Conservation (phyloP, 495 filamentous ascomycete genomes). For the Oleoguttula mirabilis region DNA sequence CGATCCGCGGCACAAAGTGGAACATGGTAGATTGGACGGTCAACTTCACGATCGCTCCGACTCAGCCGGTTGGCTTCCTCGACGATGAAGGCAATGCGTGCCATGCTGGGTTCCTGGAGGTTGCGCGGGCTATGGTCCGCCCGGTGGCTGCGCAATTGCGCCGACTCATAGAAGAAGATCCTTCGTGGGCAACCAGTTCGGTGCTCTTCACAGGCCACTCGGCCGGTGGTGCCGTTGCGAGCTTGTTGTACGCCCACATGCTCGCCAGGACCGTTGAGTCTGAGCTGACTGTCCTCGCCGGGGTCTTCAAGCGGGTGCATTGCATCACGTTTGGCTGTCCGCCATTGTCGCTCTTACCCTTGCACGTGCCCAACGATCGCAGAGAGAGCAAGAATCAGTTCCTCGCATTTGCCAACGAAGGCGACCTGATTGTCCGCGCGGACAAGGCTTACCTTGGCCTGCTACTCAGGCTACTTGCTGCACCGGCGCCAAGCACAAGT, state of each 20-base stretch:
- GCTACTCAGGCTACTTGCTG: slow-evolving; percentile 56
- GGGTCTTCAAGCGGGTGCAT: slow-evolving; percentile 61
- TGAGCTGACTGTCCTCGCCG: slow-evolving; percentile 54
- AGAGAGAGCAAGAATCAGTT: slow-evolving; percentile 48
- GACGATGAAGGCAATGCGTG: slow-evolving; percentile 66
- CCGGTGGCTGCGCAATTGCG: slow-evolving; percentile 58
- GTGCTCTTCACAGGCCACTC: slow-evolving; percentile 76
- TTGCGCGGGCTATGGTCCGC: slow-evolving; percentile 61
- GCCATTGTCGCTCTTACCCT: slow-evolving; percentile 56
- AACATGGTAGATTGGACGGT: slow-evolving; percentile 77
- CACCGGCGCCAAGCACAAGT: slow-evolving; percentile 39
- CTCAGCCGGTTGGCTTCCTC: slow-evolving; percentile 51
- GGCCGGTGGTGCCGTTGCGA: slow-evolving; percentile 69
- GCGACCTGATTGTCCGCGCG: slow-evolving; percentile 65
- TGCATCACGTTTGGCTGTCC: slow-evolving; percentile 76
- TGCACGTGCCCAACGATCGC: slow-evolving; percentile 43
- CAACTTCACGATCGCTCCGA: slow-evolving; percentile 56
- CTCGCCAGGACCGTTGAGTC: slow-evolving; percentile 45
- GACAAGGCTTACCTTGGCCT: slow-evolving; percentile 62
- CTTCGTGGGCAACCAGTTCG: slow-evolving; percentile 44
- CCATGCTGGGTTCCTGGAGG: slow-evolving; percentile 64
- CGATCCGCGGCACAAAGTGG: slow-evolving; percentile 58
- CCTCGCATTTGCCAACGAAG: slow-evolving; percentile 69
- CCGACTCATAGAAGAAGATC: slow-evolving; percentile 55
- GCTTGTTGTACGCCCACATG: slow-evolving; percentile 69